A percentile compares a stretch with the other conserved stretches of the same genome.
Conservation (phyloP, 495 filamentous ascomycete genomes). For the Amorphotheca resinae region DNA sequence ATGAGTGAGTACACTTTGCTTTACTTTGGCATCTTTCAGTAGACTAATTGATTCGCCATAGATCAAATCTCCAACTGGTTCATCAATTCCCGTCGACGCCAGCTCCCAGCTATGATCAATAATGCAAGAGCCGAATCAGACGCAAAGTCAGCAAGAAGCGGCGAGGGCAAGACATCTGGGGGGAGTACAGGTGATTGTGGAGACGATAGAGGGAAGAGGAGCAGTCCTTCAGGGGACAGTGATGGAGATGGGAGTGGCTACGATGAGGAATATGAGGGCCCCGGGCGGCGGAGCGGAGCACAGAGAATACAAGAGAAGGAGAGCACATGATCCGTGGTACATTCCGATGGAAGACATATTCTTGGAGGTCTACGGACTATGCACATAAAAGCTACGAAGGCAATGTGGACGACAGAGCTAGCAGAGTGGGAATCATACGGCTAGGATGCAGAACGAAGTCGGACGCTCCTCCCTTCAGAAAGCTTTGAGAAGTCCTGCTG, state of each 20-base stretch:
- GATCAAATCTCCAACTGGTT: constrained; percentile 89
- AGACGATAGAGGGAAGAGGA: constrained; percentile 12
- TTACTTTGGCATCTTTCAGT: not conserved
- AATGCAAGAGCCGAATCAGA: constrained; percentile 31
- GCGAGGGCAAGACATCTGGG: constrained; percentile 9
- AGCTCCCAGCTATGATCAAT: constrained; percentile 55
- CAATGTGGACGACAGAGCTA: no score
- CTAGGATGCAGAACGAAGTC: no score
- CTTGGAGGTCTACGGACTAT: no score
- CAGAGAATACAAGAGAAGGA: constrained; percentile 1
- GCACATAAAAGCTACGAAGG: no score
- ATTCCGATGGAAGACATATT: no score
- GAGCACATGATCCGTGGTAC: constrained; percentile 5
- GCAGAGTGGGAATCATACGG: no score
- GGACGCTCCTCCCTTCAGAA: no score
- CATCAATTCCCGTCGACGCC: constrained; percentile 76
- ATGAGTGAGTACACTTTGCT: constrained; percentile 61
- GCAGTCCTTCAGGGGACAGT: constrained; percentile 21
- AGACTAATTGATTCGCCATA: constrained; percentile 4
- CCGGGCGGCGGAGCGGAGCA: not conserved
- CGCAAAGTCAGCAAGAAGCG: constrained; percentile 14
- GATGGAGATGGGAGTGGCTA: constrained; percentile 26
- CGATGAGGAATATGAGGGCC: constrained; percentile 12
- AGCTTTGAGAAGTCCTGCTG: no score
- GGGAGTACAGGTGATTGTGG: constrained; percentile 18